Base-by-base conservation (phyloP, 2,329 filamentous ascomycete genomes). In the Clonostachys rhizophaga region DNA sequence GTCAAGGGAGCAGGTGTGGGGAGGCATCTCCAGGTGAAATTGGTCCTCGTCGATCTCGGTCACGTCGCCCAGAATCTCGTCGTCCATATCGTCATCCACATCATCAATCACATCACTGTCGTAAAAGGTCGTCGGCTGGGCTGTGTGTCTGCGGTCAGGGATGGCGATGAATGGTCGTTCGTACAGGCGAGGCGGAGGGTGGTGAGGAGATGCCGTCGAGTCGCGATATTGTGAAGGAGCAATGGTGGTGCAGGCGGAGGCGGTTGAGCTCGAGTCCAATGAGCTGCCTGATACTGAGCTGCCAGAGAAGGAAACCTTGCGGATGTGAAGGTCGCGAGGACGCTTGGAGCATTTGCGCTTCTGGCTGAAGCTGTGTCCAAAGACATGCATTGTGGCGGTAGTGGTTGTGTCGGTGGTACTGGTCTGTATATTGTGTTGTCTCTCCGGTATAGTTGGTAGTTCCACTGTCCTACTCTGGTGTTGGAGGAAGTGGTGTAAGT, bases 231-330 rank as follows among this genome's bases (percentile, higher is more conserved):
- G 42, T 34, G 24, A 14, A 17, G 44, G 17, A 20, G 50, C 48
- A 42, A 50, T 48, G 18, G 49, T 42, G 12, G 52, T 51, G 5
- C 59, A 57, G n/a, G 59, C 57, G 17, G 62, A 62, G 43, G 62
- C 59, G 30, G 58, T 50, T 37, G 58, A 55, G 7, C 64, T 60
- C 14, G 56, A 58, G 18, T 58, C 58, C 40, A 62, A 58, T 40
- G 66, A 69, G 56, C 63, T 61, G 50, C 58, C 65, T 7, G 62
- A 65, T 47, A 68, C 61, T 2, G 66, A 69, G 46, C 60, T 65
- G 50, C 66, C 67, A 16, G 67, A 69, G 54, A 68, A 66, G 41
- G 66, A 69, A 43, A 69, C 54, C 56, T 70, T 70, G 57, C 67
- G 65, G 48, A 70, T 68, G 50, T 67, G 64, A 20, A 70, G 60